These are phyloP conservation scores for Zasmidium citrigriseum DNA, from an alignment of 2,329 filamentous ascomycete species.

Conservation along the genomic window DNA sequence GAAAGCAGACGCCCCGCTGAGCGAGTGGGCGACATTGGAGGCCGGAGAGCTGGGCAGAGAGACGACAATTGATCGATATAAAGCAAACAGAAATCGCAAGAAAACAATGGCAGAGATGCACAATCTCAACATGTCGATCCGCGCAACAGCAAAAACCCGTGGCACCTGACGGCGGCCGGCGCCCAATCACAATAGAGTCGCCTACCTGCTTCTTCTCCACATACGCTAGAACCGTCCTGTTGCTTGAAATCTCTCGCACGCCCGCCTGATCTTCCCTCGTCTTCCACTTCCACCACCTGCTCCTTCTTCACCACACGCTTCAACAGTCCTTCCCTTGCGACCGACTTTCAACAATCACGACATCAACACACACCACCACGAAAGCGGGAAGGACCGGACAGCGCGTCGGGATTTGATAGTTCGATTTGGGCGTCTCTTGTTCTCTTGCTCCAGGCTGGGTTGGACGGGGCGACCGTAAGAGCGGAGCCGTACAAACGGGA, in stretches of 20 bases:
- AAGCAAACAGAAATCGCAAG: background rate
- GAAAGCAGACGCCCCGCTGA: background rate
- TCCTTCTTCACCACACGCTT: background rate
- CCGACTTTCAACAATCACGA: background rate
- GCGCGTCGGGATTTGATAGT: background rate
- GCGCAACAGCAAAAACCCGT: background rate
- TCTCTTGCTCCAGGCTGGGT: background rate
- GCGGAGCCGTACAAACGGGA: conserved; percentile 20
- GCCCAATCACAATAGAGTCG: background rate
- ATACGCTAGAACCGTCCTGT: background rate
- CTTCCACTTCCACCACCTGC: background rate
- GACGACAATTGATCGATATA: background rate
- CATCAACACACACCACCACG: background rate
- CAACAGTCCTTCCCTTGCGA: background rate
- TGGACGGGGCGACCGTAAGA: conserved; percentile 23
- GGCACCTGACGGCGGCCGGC: background rate
- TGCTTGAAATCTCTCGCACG: background rate
- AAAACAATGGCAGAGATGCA: background rate
- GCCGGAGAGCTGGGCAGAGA: background rate
- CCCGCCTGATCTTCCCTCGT: background rate
- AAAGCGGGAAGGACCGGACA: background rate
- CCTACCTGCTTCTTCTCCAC: background rate
- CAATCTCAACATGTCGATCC: background rate
- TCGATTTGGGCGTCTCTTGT: background rate
- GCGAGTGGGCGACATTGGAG: background rate